A percentile compares a stretch with the other conserved stretches of the same genome.
These are phyloP conservation scores for Ascochyta pisi DNA, from an alignment of 2,329 filamentous ascomycete genomes.

Conservation along the genomic window DNA sequence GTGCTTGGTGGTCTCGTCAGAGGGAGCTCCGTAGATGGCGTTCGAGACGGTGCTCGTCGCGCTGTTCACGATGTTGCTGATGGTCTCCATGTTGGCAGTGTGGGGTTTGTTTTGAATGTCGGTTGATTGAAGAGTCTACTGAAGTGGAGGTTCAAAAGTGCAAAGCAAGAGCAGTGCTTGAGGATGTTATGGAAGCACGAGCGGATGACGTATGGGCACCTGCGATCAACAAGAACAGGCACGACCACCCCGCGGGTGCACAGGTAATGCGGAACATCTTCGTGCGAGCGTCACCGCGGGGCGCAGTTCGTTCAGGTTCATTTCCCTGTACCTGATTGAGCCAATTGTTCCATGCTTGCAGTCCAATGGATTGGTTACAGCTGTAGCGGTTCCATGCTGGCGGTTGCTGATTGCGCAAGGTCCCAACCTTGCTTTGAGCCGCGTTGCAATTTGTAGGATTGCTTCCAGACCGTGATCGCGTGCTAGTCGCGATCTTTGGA, in stretches of 20 bases:
- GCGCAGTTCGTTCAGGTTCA: conserved; percentile 15
- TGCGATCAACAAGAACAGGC: conserved; percentile 5
- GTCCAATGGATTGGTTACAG: conserved; percentile 6
- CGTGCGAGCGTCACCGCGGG: conserved; percentile 21
- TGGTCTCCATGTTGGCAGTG: conserved; percentile 45
- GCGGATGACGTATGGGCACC: conserved; percentile 27
- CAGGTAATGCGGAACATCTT: conserved; percentile 23
- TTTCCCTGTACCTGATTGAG: not conserved
- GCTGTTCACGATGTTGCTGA: conserved; percentile 43
- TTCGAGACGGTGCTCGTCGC: conserved; percentile 41
- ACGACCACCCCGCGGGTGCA: conserved; percentile 18
- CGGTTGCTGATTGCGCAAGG: conserved; percentile 7
- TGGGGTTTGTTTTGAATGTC: not conserved
- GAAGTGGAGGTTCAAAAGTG: conserved; percentile 2
- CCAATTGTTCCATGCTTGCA: conserved; percentile 9
- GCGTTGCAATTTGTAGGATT: conserved; percentile 5
- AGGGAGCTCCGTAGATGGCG: conserved; percentile 46
- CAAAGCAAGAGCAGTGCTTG: conserved; percentile 12
- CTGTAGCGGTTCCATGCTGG: not conserved
- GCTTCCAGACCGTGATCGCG: conserved; percentile 8
- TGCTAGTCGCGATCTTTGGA: conserved; percentile 1
- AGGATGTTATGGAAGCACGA: conserved; percentile 20
- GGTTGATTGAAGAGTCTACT: not conserved
- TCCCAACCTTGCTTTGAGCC: conserved; percentile 11
- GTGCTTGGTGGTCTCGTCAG: conserved; percentile 35